Base-by-base conservation (phyloP, 2,329 filamentous ascomycete species). In the Ascochyta pisi region DNA sequence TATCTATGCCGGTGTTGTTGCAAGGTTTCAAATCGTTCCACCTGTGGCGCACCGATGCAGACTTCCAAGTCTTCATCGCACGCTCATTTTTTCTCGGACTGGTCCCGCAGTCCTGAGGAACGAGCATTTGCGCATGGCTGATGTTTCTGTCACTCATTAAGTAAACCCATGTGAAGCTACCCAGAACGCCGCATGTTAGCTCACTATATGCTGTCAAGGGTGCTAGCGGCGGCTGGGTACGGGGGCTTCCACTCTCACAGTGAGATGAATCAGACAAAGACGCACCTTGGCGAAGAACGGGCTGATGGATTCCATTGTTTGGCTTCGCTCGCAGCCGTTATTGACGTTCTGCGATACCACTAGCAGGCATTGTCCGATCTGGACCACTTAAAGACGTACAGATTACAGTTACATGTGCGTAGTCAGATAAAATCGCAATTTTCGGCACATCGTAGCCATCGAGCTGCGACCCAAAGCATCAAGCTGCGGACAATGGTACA, bases 121-220 rank as follows among this genome's bases (percentile, higher is more conserved):
- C 9, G 39, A 15, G 19, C 8, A 29, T 16, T 2, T 44, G 7
- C 16, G 3, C 1, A 10, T 13, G 12, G 3, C 3, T 22, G 27
- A 12, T 31, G n/a, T 29, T n/a, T 24, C 40, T 42, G 24, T n/a
- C 22, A 27, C 24, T 27, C 6, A 9, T 26, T 31, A 19, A 19
- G 19, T 19, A 19, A 37, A 23, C 37, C 34, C 31, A 43, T 37
- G 9, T 29, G 23, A 6, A 29, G 29, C 6, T 10, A 13, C 13
- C 19, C 16, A 31, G 12, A 24, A 54, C 61, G 59, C 57, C 65
- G 56, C 55, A 43, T 46, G 16, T 55, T 58, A 59, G 52, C 56
- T 53, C 59, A 61, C 58, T 52, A 57, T 54, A 46, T 42, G 58
- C 55, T 53, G 57, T 68, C 59, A 64, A 59, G 40, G 45, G 13